A percentile compares a stretch with the other conserved stretches of the same genome.
phyloP scores from a whole-genome alignment of 345 rosid genomes.

The Eucalyptus leucophloia region DNA sequence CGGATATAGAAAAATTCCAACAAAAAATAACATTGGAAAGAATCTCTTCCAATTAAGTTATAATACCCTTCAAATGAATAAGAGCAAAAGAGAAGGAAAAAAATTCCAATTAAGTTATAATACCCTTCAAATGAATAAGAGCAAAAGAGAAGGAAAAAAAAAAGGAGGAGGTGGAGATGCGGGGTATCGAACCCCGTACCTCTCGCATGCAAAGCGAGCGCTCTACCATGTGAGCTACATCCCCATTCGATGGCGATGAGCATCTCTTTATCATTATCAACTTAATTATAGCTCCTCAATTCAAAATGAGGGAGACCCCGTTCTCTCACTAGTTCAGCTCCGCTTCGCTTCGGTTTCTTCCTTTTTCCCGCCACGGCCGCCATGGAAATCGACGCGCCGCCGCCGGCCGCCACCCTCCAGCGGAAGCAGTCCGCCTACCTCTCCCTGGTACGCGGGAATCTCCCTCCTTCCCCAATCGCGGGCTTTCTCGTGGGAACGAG shows the following conservation, averaged over 20 bases:
- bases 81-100: no score
- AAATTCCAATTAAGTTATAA: no score
- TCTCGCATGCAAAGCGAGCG: conserved; percentile 41
- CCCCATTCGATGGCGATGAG: neutral
- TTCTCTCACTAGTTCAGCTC: neutral
- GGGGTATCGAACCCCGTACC: conserved; percentile 42
- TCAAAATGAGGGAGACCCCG: neutral
- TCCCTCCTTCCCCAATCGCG: neutral
- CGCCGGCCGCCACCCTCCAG: conserved; percentile 5
- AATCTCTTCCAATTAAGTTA: no score
- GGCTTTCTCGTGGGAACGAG: neutral
- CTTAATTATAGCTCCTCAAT: fast-evolving
- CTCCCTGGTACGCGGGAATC: conserved; percentile 19
- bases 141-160: no score
- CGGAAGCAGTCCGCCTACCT: conserved; percentile 48
- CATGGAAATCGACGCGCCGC: conserved; percentile 46
- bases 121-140: no score
- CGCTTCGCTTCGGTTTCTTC: neutral
- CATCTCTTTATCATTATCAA: fast-evolving
- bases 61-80: no score
- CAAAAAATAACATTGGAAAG: no score
- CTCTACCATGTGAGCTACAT: conserved; percentile 59
- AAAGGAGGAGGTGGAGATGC: conserved; percentile 11
- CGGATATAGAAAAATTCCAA: neutral
- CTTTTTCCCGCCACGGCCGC: conserved; percentile 22